Percentiles rank a stretch among this genome's conserved stretches.
Conservation (phyloP, 257 asterid species). For the Solanum acaule region DNA sequence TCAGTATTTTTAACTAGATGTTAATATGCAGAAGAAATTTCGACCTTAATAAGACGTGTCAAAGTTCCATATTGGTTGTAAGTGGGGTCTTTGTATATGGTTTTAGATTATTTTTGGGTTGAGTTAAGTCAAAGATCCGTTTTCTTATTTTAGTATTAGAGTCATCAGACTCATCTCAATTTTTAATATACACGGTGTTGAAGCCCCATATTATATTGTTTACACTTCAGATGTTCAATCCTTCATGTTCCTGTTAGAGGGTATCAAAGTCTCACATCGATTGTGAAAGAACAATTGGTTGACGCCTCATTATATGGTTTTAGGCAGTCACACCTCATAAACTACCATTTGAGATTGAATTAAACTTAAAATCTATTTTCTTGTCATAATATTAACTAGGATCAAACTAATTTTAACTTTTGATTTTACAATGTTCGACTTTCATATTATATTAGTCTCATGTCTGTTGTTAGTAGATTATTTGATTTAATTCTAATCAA, state of each 20-base stretch:
- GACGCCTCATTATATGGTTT: not conserved
- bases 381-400: not conserved
- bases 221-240: not conserved
- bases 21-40: not conserved
- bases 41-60: not conserved
- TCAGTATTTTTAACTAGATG: not conserved
- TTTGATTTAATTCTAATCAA: not conserved
- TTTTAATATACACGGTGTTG: not conserved
- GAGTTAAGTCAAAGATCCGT: fast-evolving
- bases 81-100: not conserved
- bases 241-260: not conserved
- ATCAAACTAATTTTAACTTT: not conserved
- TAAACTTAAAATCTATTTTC: not conserved
- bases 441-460: not conserved
- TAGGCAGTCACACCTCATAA: not conserved
- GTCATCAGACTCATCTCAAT: not conserved
- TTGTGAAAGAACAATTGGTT: not conserved
- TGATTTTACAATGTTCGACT: not conserved
- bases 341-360: not conserved
- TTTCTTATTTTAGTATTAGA: not conserved
- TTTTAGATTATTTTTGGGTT: not conserved
- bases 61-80: not conserved
- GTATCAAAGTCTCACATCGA: not conserved
- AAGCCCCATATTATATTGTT: not conserved
- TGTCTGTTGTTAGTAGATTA: too few species aligned